Evolutionary conservation across 805 yeast genomes (phyloP), one percentile per base, ranked within the genome.

Genomic region (Ogataea parapolymorpha): DNA sequence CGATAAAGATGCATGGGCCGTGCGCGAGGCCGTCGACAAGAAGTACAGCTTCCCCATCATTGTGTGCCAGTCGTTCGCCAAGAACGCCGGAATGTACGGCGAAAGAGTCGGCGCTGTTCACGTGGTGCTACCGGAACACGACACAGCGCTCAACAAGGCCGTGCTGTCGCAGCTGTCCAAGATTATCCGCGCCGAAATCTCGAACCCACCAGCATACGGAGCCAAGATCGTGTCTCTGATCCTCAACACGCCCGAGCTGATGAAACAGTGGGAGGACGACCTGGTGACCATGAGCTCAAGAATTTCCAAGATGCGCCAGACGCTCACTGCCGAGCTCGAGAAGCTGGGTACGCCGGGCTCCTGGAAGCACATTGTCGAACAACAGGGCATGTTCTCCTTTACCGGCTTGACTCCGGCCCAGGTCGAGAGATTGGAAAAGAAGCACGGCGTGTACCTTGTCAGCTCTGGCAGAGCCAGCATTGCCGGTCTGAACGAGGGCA

Each of bases 61-160:
- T 24, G 75, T 91, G 43, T 89, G 96, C 67, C 99, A 91, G 72
- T 89, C 96, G 8, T 91, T 91, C 66, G 96, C 98, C 42, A 91
- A 91, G 66, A 91, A 93, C 68, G 85, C 85, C 58, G 98, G 98
- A 51, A 82, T 91, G 80, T 91, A 91, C 61, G 98, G 98, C 64
- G 98, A 91, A 72, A 84, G 99, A 71, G 88, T 84, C 25, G 99
- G 99, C 48, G 95, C 93, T 18, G 76, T 91, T 63, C 96, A 90
- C 59, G 62, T 90, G 17, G 77, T 87, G 9, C 61, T 81, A 18
- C 75, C 79, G 26, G 65, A 65, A 26, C 56, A 66, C 17, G 61
- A 66, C 44, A 54, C 64, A 1, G 58, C 60, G 3, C 71, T 79
- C 42, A 72, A 72, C 48, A 61, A 56, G 15, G 87, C 90, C 15